A percentile compares a stretch with the other conserved stretches of the same genome.
Conservation (phyloP, 345 rosid species). For the Hypericum androsaemum region DNA sequence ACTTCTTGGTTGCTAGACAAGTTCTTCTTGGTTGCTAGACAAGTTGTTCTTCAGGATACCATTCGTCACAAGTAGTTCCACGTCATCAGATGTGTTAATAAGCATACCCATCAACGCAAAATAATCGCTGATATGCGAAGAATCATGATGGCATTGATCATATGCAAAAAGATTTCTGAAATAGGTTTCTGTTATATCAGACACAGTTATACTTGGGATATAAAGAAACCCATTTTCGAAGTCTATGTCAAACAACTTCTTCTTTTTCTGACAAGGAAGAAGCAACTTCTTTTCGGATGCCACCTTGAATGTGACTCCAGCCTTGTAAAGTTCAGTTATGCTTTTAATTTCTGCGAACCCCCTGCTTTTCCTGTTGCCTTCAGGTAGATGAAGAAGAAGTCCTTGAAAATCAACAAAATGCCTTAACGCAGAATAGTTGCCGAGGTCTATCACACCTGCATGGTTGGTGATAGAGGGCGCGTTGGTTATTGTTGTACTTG, state of each 20-base stretch:
- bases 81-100: not conserved
- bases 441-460: too few relatives aligned
- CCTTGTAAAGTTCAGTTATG: conserved; percentile 5
- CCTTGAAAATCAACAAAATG: too few relatives aligned
- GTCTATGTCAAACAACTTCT: not conserved
- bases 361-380: not conserved
- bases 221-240: conserved; percentile 14
- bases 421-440: too few relatives aligned
- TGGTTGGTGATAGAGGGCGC: too few relatives aligned
- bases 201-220: not conserved
- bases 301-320: conserved; percentile 6
- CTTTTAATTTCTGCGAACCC: not conserved
- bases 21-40: not conserved
- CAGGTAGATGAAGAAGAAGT: too few relatives aligned
- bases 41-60: conserved; percentile 5
- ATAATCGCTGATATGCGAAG: not conserved
- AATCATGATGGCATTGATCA: conserved; percentile 7
- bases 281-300: not conserved
- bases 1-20: not conserved
- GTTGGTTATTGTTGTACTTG: not conserved
- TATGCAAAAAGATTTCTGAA: conserved; percentile 13
- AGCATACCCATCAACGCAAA: not conserved
- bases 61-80: not conserved
- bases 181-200: not conserved
- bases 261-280: too few relatives aligned